Evolutionary conservation across 495 filamentous ascomycete species (phyloP).

Genomic region (Choiromyces venosus): DNA sequence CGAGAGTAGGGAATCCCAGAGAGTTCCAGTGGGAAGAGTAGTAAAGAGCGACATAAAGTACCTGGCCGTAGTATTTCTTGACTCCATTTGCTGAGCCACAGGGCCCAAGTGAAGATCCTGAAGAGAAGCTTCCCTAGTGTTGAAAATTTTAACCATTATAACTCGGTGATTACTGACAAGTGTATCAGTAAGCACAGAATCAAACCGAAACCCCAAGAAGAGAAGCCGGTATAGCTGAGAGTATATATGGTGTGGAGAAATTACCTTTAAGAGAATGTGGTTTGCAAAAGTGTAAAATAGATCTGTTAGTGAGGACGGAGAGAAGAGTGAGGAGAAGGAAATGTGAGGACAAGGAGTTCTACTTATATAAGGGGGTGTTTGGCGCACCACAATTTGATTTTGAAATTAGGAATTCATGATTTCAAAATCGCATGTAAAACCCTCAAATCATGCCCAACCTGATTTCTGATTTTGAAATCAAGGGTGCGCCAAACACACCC

Average conservation of each 20-base stretch:
- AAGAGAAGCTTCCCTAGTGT: neutral
- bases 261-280: neutral
- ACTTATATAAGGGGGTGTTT: too few species aligned
- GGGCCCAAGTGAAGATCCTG: neutral
- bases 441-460: too few species aligned
- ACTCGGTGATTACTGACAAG: neutral
- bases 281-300: neutral
- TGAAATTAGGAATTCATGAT: too few species aligned
- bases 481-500: too few species aligned
- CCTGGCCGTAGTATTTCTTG: neutral
- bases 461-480: too few species aligned
- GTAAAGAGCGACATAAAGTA: neutral
- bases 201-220: too few species aligned
- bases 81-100: neutral
- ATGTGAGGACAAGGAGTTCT: too few species aligned
- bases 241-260: neutral
- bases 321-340: neutral
- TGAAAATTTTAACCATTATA: neutral
- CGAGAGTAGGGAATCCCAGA: conserved; percentile 14
- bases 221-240: too few species aligned
- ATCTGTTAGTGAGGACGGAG: neutral
- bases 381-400: too few species aligned
- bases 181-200: neutral
- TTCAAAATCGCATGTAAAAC: too few species aligned
- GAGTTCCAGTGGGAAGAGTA: conserved; percentile 13